phyloP scores from a whole-genome alignment of 441 rosid genomes.

The Aleurites moluccanus region DNA sequence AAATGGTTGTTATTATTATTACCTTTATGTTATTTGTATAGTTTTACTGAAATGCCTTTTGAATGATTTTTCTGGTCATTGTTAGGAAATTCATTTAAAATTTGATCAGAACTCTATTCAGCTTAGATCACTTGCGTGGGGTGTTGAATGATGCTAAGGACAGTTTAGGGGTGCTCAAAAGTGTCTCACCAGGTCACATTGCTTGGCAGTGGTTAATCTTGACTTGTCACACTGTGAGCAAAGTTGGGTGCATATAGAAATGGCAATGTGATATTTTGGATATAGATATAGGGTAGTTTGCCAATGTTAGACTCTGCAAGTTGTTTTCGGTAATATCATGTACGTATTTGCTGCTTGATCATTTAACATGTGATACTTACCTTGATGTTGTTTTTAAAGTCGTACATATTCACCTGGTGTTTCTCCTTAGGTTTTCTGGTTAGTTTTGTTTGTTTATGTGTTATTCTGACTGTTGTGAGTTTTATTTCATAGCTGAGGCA shows the following conservation, averaged over 20 bases:
- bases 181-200: neutral
- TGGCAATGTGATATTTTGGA: neutral
- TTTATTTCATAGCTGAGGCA: conserved; percentile 57
- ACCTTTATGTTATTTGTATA: neutral
- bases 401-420: neutral
- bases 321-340: neutral
- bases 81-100: neutral
- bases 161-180: neutral
- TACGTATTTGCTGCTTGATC: neutral
- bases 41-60: neutral
- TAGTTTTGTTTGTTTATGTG: neutral
- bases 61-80: neutral
- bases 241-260: neutral
- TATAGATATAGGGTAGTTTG: neutral
- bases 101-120: neutral
- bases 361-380: conserved; percentile 1
- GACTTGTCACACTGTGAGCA: neutral
- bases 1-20: neutral
- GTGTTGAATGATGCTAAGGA: neutral
- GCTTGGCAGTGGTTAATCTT: neutral
- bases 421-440: neutral
- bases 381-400: conserved; percentile 15
- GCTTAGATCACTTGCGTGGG: neutral
- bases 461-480: conserved; percentile 14
- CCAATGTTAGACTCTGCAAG: neutral